phyloP scores from a whole-genome alignment of 305 asterid genomes.

The Fraxinus greggii region DNA sequence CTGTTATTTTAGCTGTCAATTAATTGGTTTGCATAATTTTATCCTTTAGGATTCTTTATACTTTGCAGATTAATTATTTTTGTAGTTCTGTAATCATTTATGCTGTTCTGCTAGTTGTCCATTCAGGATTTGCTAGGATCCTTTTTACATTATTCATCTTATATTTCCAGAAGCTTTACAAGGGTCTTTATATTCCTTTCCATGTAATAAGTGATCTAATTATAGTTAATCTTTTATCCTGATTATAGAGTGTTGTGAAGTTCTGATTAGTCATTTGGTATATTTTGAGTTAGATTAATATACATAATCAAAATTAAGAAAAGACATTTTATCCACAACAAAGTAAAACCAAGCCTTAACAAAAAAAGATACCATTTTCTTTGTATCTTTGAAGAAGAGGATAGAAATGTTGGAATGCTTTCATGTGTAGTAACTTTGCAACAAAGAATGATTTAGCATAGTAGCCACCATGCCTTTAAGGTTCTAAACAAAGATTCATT shows the following conservation, averaged over 20 bases:
- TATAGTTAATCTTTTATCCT: conserved; percentile 7
- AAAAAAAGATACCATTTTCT: not conserved
- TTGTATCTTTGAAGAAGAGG: not conserved
- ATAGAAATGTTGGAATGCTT: not conserved
- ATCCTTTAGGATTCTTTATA: not conserved
- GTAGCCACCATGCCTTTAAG: not conserved
- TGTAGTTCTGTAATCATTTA: conserved; percentile 13
- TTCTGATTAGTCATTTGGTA: conserved; percentile 8
- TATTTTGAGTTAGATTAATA: not conserved
- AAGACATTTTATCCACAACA: not conserved
- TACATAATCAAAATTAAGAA: not conserved
- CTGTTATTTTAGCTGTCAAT: not conserved
- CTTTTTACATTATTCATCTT: not conserved
- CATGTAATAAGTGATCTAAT: not conserved
- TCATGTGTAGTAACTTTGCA: not conserved
- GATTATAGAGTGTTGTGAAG: conserved; percentile 5
- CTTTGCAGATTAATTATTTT: not conserved
- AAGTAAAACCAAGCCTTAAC: conserved; percentile 10
- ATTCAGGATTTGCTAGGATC: not conserved
- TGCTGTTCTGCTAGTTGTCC: conserved; percentile 1
- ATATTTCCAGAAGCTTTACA: not conserved
- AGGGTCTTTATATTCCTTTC: not conserved
- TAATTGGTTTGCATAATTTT: not conserved
- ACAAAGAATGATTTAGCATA: not conserved
- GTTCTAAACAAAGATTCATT: not conserved